Base-by-base conservation (phyloP, 2,329 filamentous ascomycete genomes). In the Chaetomium sp. region DNA sequence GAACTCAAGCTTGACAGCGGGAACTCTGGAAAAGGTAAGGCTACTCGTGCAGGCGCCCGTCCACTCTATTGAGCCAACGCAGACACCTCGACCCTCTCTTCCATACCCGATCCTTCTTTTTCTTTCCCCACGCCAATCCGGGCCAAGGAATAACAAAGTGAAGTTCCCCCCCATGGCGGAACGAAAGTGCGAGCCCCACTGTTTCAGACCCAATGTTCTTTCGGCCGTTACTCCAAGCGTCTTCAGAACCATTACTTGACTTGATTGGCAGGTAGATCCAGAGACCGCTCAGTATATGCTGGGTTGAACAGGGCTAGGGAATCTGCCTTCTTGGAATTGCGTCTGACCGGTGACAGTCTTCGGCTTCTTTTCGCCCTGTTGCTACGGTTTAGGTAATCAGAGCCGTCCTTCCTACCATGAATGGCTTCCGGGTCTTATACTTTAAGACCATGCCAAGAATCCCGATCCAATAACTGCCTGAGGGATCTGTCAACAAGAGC, bases 11-110 rank as follows among this genome's bases (percentile, higher is more conserved):
- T 43, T 53, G 12, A 58, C 60, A 54, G 38, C 58, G 56, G 57
- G 53, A 54, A 60, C 62, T 63, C 61, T 58, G 62, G 46, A 56
- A 53, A 58, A 61, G 58, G 64, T 69, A 58, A 61, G 58, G 64
- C 69, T 64, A 65, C 70, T 67, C 71, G 71, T 70, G 72, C 70
- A 69, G 64, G 66, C 67, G 69, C 66, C 72, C 72, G 71, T 68
- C 60, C 64, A 64, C 62, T 66, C 19, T 27, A 27, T 65, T 64
- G 66, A 62, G 64, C 61, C 62, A 62, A 65, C 65, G 63, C 65
- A 64, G 53, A 54, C 51, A 57, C 45, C 59, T 62, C 64, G 54
- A 27, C 19, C 19, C 19, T 27, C 19, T 27, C 19, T 27, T 27
- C 19, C 19, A 27, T 27, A 27, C 19, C 19, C 19, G 19, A 27